Evolutionary conservation across 495 filamentous ascomycete genomes (phyloP), one percentile per base, ranked within the genome.

Genomic region (Pseudotulostoma volvatum): DNA sequence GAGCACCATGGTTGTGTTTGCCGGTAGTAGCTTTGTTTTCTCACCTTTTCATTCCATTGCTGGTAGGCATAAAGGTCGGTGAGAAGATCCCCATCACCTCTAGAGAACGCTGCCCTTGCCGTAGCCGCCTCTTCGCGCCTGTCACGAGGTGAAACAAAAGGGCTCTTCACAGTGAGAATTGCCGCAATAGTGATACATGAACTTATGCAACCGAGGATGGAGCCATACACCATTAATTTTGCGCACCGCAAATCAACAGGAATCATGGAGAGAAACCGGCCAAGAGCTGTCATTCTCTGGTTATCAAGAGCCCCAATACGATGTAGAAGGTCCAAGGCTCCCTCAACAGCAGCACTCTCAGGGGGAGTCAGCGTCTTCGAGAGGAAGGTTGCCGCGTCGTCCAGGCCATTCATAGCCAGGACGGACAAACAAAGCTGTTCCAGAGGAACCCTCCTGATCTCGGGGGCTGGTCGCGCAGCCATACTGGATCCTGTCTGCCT

Each of bases 351-450:
- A 2, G 78, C 62, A 31, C 67, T 77, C 39, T 81, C 82, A 0
- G 90, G 90, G 0, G 90, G 90, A 1, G 86, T 93, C 16, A 93
- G 71, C 0, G 88, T 87, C 18, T 83, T 77, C 2, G 79, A 77
- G 4, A 97, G 64, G 65, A 97, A 97, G 4, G 53, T 62, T 2
- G 74, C 67, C 8, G 94, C 76, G 43, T 95, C 81, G 36, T 66
- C 61, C 15, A 92, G 79, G 1, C 85, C 90, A 39, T 61, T 62
- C 90, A 95, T 95, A 9, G 88, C 84, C 46, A 87, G 80, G 20
- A 96, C 86, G 2, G 84, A 87, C 3, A 97, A 67, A 52, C 90
- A 96, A 9, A 95, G 70, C 44, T 96, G 90, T 53, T 96, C 92
- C 2, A 97, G 64, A 3, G 90, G 90, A 0, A 96, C 88, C 31